phyloP scores from a whole-genome alignment of 208 protist species.

The Crithidia bombi region DNA sequence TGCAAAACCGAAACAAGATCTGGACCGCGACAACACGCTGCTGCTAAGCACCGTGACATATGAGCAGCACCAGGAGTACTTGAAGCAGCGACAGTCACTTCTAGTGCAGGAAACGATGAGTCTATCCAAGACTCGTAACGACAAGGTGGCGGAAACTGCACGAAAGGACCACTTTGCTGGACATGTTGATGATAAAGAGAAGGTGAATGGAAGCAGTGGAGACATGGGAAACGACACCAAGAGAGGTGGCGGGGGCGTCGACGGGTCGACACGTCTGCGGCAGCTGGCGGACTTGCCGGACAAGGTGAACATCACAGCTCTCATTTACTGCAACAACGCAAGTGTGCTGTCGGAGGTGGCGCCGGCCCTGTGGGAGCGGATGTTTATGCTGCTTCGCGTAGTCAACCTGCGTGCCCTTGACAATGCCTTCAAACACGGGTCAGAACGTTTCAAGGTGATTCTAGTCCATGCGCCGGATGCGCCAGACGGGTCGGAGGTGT shows the following conservation, averaged over 20 bases:
- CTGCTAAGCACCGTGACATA: constrained; percentile 44
- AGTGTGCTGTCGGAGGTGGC: constrained; percentile 38
- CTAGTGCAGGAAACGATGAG: constrained; percentile 26
- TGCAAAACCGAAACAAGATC: constrained; percentile 26
- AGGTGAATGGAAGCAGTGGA: background rate
- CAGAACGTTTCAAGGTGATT: constrained; percentile 69
- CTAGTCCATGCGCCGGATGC: constrained; percentile 66
- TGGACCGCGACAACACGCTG: constrained; percentile 40
- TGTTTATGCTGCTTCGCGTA: constrained; percentile 58
- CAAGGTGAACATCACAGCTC: constrained; percentile 56
- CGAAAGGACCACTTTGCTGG: constrained; percentile 1
- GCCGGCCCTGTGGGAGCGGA: constrained; percentile 53
- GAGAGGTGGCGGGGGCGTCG: background rate
- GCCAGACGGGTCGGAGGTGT: constrained; percentile 23
- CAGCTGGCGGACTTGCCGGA: constrained; percentile 31
- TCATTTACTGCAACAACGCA: constrained; percentile 53
- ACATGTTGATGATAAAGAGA: background rate
- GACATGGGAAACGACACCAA: background rate
- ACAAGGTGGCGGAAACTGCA: background rate
- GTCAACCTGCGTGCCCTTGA: constrained; percentile 43
- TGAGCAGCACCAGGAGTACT: constrained; percentile 41
- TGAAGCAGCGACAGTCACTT: constrained; percentile 42
- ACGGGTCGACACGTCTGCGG: background rate
- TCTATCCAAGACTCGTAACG: background rate
- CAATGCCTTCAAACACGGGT: constrained; percentile 46